Conservation (phyloP, 352 stramenopile species). For the Peronospora farinosa region DNA sequence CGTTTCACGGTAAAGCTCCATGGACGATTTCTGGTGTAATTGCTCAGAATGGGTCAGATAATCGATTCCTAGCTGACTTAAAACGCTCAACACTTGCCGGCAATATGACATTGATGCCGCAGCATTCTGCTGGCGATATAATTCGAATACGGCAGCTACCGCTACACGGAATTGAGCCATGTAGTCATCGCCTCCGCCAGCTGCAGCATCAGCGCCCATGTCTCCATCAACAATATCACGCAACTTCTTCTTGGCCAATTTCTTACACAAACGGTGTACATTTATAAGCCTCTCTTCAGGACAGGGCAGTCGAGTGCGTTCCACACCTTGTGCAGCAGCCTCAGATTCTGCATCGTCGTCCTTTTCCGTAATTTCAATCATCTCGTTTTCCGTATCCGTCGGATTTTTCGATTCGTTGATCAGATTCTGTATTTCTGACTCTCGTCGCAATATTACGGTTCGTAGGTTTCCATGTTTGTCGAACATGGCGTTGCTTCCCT, state of each 20-base stretch:
- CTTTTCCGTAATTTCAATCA: constrained; percentile 68
- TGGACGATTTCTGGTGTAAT: constrained; percentile 52
- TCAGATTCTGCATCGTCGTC: constrained; percentile 24
- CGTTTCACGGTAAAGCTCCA: constrained; percentile 69
- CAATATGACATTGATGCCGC: constrained; percentile 82
- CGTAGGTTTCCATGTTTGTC: constrained; percentile 72
- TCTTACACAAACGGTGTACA: constrained; percentile 66
- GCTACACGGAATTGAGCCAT: constrained; percentile 54
- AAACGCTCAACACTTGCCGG: constrained; percentile 45
- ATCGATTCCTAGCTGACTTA: constrained; percentile 34
- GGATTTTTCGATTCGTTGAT: constrained; percentile 34
- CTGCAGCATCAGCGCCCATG: constrained; percentile 45
- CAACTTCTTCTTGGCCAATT: constrained; percentile 68
- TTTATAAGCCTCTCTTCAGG: constrained; percentile 44
- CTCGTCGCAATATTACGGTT: constrained; percentile 26
- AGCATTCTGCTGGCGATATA: constrained; percentile 70
- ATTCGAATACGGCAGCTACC: constrained; percentile 38
- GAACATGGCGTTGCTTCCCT: constrained; percentile 63
- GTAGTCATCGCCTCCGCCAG: constrained; percentile 43
- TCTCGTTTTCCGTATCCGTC: constrained; percentile 39
- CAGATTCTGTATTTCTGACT: constrained; percentile 11
- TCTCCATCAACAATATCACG: constrained; percentile 64
- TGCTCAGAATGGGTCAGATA: constrained; percentile 33
- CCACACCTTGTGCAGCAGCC: constrained; percentile 25
- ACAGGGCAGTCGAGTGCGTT: constrained; percentile 65